phyloP scores from a whole-genome alignment of 805 yeast genomes.

The Pichia heedii region DNA sequence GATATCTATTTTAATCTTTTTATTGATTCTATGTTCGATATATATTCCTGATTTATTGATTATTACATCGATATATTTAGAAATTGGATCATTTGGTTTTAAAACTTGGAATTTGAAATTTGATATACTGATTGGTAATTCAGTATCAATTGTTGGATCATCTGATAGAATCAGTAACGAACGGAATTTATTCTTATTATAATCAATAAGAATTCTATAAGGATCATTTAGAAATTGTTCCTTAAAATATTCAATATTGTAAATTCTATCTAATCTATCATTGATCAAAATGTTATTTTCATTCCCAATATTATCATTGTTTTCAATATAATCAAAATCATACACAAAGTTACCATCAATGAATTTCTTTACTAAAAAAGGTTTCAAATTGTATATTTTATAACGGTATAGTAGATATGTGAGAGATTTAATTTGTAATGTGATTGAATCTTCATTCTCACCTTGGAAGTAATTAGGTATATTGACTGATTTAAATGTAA shows the following conservation, averaged over 20 bases:
- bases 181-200: conserved; percentile 57
- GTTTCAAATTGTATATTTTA: conserved; percentile 9
- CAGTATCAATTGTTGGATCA: conserved; percentile 33
- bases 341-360: not conserved
- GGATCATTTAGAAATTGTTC: conserved; percentile 40
- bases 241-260: conserved; percentile 40
- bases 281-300: conserved; percentile 13
- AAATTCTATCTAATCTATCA: conserved; percentile 45
- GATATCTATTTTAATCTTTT: conserved; percentile 31
- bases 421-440: conserved; percentile 52
- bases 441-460: conserved; percentile 45
- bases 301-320: not conserved
- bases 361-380: conserved; percentile 29
- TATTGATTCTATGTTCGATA: conserved; percentile 42
- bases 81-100: conserved; percentile 33
- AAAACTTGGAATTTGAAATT: conserved; percentile 32
- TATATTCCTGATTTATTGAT: conserved; percentile 42
- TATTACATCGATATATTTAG: conserved; percentile 36
- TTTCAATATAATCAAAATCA: conserved; percentile 8
- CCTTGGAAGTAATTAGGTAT: conserved; percentile 43
- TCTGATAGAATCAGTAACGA: conserved; percentile 47
- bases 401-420: conserved; percentile 40
- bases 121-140: conserved; percentile 20
- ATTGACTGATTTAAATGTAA: conserved; percentile 25
- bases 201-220: conserved; percentile 58